A percentile compares a stretch with the other conserved stretches of the same genome.
These are phyloP conservation scores for Eucalyptus marginata DNA, from an alignment of 345 rosid species.

Conservation along the genomic window DNA sequence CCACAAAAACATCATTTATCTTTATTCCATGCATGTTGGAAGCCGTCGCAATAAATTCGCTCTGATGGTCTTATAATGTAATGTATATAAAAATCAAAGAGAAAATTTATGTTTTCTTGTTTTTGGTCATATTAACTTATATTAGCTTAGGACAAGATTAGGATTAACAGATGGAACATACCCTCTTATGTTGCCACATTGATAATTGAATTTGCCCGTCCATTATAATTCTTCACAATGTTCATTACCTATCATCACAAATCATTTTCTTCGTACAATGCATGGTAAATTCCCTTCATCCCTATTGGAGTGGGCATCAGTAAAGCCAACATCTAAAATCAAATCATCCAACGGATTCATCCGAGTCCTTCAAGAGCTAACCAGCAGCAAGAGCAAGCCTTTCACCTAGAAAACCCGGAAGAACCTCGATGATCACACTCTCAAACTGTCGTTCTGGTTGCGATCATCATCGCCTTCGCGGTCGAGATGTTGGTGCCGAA, in stretches of 20 bases:
- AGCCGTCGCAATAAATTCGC: fast-evolving
- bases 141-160: background rate
- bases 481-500: too few relatives aligned
- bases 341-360: background rate
- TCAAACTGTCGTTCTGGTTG: background rate
- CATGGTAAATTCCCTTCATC: background rate
- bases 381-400: slow-evolving; percentile 1
- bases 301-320: background rate
- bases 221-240: background rate
- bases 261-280: background rate
- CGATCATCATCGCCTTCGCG: background rate
- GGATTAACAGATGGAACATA: background rate
- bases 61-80: background rate
- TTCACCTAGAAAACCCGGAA: background rate
- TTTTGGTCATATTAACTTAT: background rate
- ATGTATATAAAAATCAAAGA: background rate
- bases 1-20: background rate
- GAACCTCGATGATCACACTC: background rate
- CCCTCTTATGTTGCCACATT: background rate
- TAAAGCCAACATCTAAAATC: background rate
- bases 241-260: background rate
- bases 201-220: background rate
- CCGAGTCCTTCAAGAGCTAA: background rate
- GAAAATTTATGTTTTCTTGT: background rate
- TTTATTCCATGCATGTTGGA: background rate